Evolutionary conservation across 2,329 filamentous ascomycete genomes (phyloP), one percentile per base, ranked within the genome.

Genomic region (Aspergillus terreus): DNA sequence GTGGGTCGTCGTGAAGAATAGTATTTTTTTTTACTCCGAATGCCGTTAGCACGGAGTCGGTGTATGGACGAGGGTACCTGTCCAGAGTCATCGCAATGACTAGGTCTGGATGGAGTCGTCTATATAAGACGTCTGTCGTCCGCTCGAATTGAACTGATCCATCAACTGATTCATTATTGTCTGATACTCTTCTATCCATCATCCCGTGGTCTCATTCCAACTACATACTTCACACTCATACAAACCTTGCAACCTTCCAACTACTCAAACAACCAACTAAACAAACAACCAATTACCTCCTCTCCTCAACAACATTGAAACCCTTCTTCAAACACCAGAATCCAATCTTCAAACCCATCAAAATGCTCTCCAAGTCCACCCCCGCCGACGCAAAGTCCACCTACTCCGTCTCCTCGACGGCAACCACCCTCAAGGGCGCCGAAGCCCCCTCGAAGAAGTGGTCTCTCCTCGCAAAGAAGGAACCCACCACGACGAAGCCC

Each of bases 371-470:
- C 47, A 54, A 55, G n/a, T 45, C 52, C 45, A 46, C 45, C 44
- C 52, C 56, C 12, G 43, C 51, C 52, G 55, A 58, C 44, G 38
- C 57, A 14, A 50, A 61, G 19, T 63, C 62, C 11, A 60, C 53
- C 47, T 45, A 57, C 49, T 64, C 63, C 45, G 52, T 51, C 47
- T 56, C 57, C 46, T 64, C 62, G 46, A 59, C 52, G 4, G 59
- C 62, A 17, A 57, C 62, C 46, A 64, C 63, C 2, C 56, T 65
- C 19, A 63, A 63, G 48, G 52, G 52, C 44, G 36, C 42, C 30
- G 56, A 62, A 12, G 21, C 43, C 14, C 48, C 35, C 46, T 55
- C 47, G 9, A 46, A 46, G 32, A 52, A 49, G 32, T 52, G 36
- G 46, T 15, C 46, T 46, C 43, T 43, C 3, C 27, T 35, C 47